These are phyloP conservation scores for Przewalskia tangutica DNA, from an alignment of 257 asterid genomes.

Conservation along the genomic window DNA sequence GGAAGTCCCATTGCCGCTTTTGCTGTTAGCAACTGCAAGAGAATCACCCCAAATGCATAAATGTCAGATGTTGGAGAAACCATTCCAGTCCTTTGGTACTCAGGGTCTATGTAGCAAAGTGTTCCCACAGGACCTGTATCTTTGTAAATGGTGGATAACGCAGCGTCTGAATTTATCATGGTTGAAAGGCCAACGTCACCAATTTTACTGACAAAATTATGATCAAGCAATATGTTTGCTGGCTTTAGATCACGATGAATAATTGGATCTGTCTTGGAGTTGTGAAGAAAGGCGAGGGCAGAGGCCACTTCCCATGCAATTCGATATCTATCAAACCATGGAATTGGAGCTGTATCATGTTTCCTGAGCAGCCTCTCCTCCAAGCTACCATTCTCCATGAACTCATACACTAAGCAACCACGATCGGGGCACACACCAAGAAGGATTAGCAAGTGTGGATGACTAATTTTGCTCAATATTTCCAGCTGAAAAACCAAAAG, in stretches of 20 bases:
- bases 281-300: constrained; percentile 23
- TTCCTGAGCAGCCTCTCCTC: constrained; percentile 54
- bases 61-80: constrained; percentile 62
- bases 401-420: constrained; percentile 76
- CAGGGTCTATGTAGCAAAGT: constrained; percentile 81
- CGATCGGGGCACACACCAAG: constrained; percentile 76
- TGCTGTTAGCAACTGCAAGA: constrained; percentile 68
- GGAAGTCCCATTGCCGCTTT: constrained; percentile 62
- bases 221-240: constrained; percentile 77
- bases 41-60: constrained; percentile 66
- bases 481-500: constrained; percentile 43
- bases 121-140: constrained; percentile 58
- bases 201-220: constrained; percentile 63
- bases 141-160: constrained; percentile 23
- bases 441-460: constrained; percentile 81
- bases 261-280: constrained; percentile 52
- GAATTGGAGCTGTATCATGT: constrained; percentile 47
- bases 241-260: constrained; percentile 93
- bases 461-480: constrained; percentile 66
- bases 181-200: constrained; percentile 85
- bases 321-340: constrained; percentile 67
- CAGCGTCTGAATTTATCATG: constrained; percentile 33
- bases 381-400: constrained; percentile 84
- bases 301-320: constrained; percentile 32
- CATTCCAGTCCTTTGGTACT: constrained; percentile 76